phyloP scores from a whole-genome alignment of 495 filamentous ascomycete species.

The Tuber magnatum region DNA sequence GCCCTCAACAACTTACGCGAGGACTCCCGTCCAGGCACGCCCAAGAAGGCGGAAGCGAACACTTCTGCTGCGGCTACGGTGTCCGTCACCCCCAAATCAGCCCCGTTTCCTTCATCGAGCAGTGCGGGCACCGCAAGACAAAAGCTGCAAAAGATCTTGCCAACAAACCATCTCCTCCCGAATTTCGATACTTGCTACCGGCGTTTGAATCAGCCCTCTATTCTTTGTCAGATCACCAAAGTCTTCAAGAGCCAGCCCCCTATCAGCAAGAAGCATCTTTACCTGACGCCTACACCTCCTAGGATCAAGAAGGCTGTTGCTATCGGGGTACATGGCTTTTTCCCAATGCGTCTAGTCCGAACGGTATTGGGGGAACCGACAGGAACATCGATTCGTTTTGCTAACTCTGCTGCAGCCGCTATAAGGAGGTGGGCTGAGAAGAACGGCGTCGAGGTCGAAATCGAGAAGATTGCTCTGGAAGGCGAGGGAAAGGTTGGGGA shows the following conservation, averaged over 20 bases:
- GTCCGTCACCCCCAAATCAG: slow-evolving; percentile 19
- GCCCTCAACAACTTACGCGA: slow-evolving; percentile 29
- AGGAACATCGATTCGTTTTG: slow-evolving; percentile 88
- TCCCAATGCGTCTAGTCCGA: slow-evolving; percentile 75
- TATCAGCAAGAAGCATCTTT: slow-evolving; percentile 58
- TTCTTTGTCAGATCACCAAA: slow-evolving; percentile 63
- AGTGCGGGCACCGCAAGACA: slow-evolving; percentile 17
- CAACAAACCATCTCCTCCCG: slow-evolving; percentile 39
- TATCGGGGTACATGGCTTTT: slow-evolving; percentile 91
- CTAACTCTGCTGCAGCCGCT: slow-evolving; percentile 74
- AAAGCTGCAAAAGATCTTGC: slow-evolving; percentile 28
- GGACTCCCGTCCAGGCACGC: slow-evolving; percentile 18
- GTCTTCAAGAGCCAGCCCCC: slow-evolving; percentile 57
- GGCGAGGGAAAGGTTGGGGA: slow-evolving; percentile 95
- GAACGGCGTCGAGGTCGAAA: slow-evolving; percentile 59
- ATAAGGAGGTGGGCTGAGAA: slow-evolving; percentile 72
- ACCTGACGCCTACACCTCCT: slow-evolving; percentile 59
- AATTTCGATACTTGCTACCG: slow-evolving; percentile 48
- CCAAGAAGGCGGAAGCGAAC: slow-evolving; percentile 23
- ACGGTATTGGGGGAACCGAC: slow-evolving; percentile 88
- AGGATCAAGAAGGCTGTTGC: slow-evolving; percentile 76
- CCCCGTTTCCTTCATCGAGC: slow-evolving; percentile 17
- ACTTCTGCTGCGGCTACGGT: slow-evolving; percentile 7
- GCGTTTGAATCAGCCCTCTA: slow-evolving; percentile 59
- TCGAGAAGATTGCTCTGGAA: slow-evolving; percentile 90